Evolutionary conservation across 2,329 filamentous ascomycete genomes (phyloP).

Genomic region (Triangularia setosa): DNA sequence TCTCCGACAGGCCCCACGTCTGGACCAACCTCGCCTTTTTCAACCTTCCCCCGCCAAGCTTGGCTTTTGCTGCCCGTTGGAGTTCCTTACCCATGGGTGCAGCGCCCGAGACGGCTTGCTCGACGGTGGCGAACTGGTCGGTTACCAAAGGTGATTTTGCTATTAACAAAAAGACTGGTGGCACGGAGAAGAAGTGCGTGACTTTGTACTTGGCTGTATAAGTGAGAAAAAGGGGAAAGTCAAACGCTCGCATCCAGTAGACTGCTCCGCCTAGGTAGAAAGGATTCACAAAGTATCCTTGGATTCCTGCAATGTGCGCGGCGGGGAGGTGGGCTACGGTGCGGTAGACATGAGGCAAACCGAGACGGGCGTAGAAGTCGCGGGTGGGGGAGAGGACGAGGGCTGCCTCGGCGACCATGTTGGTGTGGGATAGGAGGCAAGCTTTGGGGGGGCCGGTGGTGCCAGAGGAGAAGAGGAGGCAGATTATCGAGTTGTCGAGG

Average conservation of each 20-base stretch:
- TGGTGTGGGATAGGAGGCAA: conserved; percentile 43
- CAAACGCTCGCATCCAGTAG: conserved; percentile 62
- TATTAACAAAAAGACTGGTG: conserved; percentile 57
- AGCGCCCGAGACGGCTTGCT: conserved; percentile 48
- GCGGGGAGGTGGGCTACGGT: conserved; percentile 43
- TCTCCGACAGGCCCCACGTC: conserved; percentile 58
- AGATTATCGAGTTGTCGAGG: conserved; percentile 35
- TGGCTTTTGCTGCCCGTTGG: conserved; percentile 47
- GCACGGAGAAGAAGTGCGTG: conserved; percentile 56
- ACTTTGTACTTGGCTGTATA: conserved; percentile 48
- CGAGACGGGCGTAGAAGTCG: conserved; percentile 28
- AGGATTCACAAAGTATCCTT: conserved; percentile 40
- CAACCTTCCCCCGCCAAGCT: conserved; percentile 36
- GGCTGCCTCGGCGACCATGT: conserved; percentile 38
- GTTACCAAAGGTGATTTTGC: conserved; percentile 53
- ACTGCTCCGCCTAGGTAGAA: conserved; percentile 43
- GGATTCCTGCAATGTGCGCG: conserved; percentile 45
- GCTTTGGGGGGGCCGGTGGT: conserved; percentile 48
- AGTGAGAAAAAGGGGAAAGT: conserved; percentile 51
- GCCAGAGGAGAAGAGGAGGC: conserved; percentile 46
- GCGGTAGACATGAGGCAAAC: conserved; percentile 29
- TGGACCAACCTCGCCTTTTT: conserved; percentile 43
- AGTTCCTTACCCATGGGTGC: conserved; percentile 54
- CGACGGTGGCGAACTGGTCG: conserved; percentile 50
- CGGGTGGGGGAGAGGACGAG: conserved; percentile 31